phyloP scores from a whole-genome alignment of 177 flowering plant species.

The Telopea speciosissima region DNA sequence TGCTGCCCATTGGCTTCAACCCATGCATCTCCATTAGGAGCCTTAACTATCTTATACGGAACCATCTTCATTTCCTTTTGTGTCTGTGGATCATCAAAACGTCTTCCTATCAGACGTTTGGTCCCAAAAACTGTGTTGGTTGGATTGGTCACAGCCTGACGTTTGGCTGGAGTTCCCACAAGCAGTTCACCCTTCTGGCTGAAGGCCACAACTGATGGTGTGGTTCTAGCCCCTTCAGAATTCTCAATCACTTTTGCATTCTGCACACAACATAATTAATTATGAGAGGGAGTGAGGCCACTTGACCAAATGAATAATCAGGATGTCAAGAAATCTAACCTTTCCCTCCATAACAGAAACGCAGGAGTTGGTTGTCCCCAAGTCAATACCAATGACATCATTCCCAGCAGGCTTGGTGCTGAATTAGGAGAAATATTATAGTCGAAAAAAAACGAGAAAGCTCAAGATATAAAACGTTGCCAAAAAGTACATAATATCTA shows the following conservation, averaged over 20 bases:
- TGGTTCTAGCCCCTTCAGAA: conserved; percentile 59
- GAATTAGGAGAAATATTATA: conserved; percentile 4
- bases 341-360: conserved; percentile 70
- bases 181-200: conserved; percentile 49
- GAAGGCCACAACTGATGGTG: conserved; percentile 64
- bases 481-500: not conserved
- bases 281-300: not conserved
- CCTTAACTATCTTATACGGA: conserved; percentile 60
- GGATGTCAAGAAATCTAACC: conserved; percentile 23
- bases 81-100: conserved; percentile 55
- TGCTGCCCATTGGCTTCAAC: conserved; percentile 54
- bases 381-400: conserved; percentile 63
- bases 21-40: conserved; percentile 78
- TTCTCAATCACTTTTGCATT: conserved; percentile 59
- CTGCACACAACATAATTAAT: conserved; percentile 17
- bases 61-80: conserved; percentile 76
- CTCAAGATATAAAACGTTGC: not conserved
- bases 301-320: not conserved
- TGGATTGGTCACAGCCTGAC: conserved; percentile 75
- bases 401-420: conserved; percentile 54
- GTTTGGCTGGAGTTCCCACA: conserved; percentile 64
- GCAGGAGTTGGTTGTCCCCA: conserved; percentile 73
- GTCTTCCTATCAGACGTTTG: conserved; percentile 61
- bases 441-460: not conserved
- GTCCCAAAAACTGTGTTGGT: conserved; percentile 55